phyloP scores from a whole-genome alignment of 495 filamentous ascomycete genomes.

The Delitschia confertaspora region DNA sequence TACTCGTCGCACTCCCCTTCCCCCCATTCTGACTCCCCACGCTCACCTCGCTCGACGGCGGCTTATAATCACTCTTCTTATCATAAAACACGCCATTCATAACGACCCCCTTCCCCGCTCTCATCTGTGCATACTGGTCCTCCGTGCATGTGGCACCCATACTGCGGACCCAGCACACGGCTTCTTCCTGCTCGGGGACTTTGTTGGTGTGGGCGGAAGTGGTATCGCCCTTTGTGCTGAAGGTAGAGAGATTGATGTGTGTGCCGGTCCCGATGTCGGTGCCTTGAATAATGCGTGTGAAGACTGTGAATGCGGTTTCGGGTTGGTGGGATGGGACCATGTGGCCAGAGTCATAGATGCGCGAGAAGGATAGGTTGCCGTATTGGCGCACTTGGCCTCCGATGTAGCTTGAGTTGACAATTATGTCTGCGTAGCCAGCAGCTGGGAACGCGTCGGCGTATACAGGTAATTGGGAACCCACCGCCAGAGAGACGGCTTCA shows the following conservation, averaged over 20 bases:
- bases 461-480: constrained; percentile 25
- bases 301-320: constrained; percentile 37
- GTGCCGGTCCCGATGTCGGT: constrained; percentile 39
- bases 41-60: constrained; percentile 31
- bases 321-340: constrained; percentile 36
- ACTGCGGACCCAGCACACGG: constrained; percentile 52
- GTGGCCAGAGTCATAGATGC: constrained; percentile 37
- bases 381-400: constrained; percentile 36
- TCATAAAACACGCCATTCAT: constrained; percentile 47
- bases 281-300: constrained; percentile 34
- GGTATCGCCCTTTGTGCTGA: constrained; percentile 45
- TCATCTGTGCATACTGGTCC: constrained; percentile 40
- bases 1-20: no score
- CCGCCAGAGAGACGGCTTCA: constrained; percentile 31
- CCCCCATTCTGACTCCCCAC: no score
- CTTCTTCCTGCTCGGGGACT: not conserved
- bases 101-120: constrained; percentile 37
- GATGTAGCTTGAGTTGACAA: constrained; percentile 38
- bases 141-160: constrained; percentile 43
- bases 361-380: constrained; percentile 37
- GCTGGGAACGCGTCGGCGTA: constrained; percentile 47
- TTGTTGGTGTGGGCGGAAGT: constrained; percentile 42
- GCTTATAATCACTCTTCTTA: constrained; percentile 36
- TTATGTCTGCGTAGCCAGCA: constrained; percentile 44
- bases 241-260: constrained; percentile 40